A percentile compares a stretch with the other conserved stretches of the same genome.
Evolutionary conservation across 1,284 basidiomycete genomes (phyloP).

Genomic region (Ustilago crameri): DNA sequence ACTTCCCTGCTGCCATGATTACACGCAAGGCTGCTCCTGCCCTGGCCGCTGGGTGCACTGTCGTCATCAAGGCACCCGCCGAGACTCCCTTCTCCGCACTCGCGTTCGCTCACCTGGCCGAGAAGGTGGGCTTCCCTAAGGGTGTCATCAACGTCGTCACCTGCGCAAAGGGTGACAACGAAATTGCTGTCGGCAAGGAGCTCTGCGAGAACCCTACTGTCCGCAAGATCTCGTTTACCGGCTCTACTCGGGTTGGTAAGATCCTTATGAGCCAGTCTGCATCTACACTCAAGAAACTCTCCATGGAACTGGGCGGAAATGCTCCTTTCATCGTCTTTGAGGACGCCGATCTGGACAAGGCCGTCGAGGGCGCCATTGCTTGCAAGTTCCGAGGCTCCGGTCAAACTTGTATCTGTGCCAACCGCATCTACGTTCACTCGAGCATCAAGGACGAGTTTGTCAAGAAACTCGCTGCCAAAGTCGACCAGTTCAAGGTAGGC

Average conservation of each 20-base stretch:
- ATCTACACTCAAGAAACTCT: slow-evolving; percentile 87
- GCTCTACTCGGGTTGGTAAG: slow-evolving; percentile 89
- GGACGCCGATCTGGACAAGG: slow-evolving; percentile 91
- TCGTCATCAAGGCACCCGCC: slow-evolving; percentile 92
- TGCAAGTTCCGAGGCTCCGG: slow-evolving; percentile 94
- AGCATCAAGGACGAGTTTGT: slow-evolving; percentile 82
- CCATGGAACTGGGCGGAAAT: slow-evolving; percentile 75
- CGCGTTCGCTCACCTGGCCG: slow-evolving; percentile 84
- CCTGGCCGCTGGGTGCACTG: slow-evolving; percentile 91
- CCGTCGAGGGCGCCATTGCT: slow-evolving; percentile 85
- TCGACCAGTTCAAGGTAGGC: slow-evolving; percentile 89
- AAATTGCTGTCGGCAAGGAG: slow-evolving; percentile 80
- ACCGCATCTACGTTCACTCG: slow-evolving; percentile 74
- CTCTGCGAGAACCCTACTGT: slow-evolving; percentile 73
- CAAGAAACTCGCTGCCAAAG: slow-evolving; percentile 81
- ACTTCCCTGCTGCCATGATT: slow-evolving; percentile 71
- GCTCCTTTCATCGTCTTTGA: slow-evolving; percentile 96
- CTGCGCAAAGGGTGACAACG: slow-evolving; percentile 78
- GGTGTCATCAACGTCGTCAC: slow-evolving; percentile 96
- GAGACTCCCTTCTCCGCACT: slow-evolving; percentile 95
- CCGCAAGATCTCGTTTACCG: slow-evolving; percentile 93
- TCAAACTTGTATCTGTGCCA: slow-evolving; percentile 82
- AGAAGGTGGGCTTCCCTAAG: slow-evolving; percentile 88
- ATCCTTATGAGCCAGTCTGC: slow-evolving; percentile 84
- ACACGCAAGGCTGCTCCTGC: slow-evolving; percentile 88